Base-by-base conservation (phyloP, 371 early-diverging fungal genomes). In the Catenaria anguillulae region DNA sequence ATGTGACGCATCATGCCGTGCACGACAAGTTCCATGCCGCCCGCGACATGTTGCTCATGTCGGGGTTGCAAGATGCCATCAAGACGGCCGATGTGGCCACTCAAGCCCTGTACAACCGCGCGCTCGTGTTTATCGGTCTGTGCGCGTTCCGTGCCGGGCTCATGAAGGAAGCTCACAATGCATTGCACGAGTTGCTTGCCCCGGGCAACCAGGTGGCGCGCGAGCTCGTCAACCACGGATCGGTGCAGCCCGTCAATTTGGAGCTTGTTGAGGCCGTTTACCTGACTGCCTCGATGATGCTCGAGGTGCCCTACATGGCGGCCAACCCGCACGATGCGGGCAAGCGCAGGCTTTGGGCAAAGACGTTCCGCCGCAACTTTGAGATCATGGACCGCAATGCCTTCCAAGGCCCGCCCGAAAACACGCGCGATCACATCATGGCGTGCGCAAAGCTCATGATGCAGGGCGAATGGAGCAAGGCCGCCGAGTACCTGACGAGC, bases 241-340 rank as follows among this genome's bases (percentile, higher is more conserved):
- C 95, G 90, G 95, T 95, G 77, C 90, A 95, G 91, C 94, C 93
- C 79, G 92, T 98, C 76, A 94, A 96, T 79, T 75, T 95, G 66
- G 98, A 98, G 73, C 82, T 98, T 33, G 74, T 98, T 50, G 98
- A 98, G 79, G 93, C 90, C 71, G 90, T 90, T 36, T 95, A 92
- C 75, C 76, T 96, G 71, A 89, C 90, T 13, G 86, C 87, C 69
- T 88, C 92, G 31, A 92, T 98, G 95, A 79, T 98, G 45, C 74
- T 96, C 60, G 98, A 98, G 75, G 87, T 98, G 65, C 97, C 97
- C 45, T 82, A 81, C 70, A 92, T 95, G 84, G 96, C 97, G 24
- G 77, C 84, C 68, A 83, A 89, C 72, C 79, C 86, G 64, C 81
- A 87, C 71, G 79, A 77, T 74, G 65, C 66, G 24, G 61, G 55